Evolutionary conservation across 768 basidiomycete species (phyloP).

Genomic region (Tylopilus felleus): DNA sequence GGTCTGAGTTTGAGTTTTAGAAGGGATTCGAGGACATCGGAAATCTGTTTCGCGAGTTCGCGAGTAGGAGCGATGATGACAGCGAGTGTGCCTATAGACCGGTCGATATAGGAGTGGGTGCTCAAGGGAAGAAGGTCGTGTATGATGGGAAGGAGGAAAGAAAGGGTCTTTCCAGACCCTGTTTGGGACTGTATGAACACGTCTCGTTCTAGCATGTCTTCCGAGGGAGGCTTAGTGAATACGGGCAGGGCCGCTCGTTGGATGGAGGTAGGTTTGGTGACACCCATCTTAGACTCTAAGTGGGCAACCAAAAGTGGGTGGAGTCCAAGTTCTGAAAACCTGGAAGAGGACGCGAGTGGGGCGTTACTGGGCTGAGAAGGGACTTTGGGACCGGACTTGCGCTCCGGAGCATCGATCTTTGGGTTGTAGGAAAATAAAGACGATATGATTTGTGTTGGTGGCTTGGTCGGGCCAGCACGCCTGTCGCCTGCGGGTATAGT

Average conservation of each 20-base stretch:
- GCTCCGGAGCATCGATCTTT: constrained; percentile 47
- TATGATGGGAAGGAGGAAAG: constrained; percentile 91
- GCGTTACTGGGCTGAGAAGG: constrained; percentile 72
- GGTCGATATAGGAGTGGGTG: constrained; percentile 87
- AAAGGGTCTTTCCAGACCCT: constrained; percentile 93
- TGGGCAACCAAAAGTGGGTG: constrained; percentile 78
- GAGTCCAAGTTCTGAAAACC: constrained; percentile 80
- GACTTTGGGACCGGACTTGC: constrained; percentile 21
- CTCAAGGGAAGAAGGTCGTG: constrained; percentile 91
- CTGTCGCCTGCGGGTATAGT: constrained; percentile 11
- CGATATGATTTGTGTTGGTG: constrained; percentile 67
- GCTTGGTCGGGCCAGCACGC: constrained; percentile 27
- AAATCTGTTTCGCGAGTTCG: constrained; percentile 95
- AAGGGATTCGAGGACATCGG: constrained; percentile 84
- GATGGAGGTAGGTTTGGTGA: constrained; percentile 85
- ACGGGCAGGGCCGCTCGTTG: constrained; percentile 69
- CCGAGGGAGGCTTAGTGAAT: constrained; percentile 47
- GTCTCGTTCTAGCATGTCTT: constrained; percentile 52
- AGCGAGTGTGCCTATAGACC: constrained; percentile 91
- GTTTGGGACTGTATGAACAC: constrained; percentile 96
- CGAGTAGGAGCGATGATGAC: constrained; percentile 94
- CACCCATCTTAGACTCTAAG: constrained; percentile 73
- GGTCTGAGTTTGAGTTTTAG: constrained; percentile 71
- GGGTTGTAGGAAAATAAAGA: constrained; percentile 88
- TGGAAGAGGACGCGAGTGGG: constrained; percentile 68